Percentiles rank a stretch among this genome's conserved stretches.
phyloP scores from a whole-genome alignment of 2,329 filamentous ascomycete genomes.

The Graphiopsis chlorocephala region DNA sequence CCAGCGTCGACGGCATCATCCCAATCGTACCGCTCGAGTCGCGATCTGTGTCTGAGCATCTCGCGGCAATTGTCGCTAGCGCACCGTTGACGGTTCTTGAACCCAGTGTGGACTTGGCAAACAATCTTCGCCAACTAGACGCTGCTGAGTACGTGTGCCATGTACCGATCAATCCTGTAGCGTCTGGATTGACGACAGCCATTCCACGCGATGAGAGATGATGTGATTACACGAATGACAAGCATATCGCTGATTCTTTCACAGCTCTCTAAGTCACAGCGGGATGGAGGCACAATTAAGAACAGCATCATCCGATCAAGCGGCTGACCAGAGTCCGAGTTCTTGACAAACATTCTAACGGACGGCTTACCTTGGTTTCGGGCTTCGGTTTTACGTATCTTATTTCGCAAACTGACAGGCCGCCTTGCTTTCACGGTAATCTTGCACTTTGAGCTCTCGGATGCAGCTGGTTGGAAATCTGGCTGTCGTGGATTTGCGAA shows the following conservation, averaged over 20 bases:
- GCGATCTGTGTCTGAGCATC: neutral
- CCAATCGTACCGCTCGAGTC: neutral
- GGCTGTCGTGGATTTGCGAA: neutral
- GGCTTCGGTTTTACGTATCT: neutral
- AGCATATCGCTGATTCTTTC: neutral
- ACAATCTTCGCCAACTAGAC: neutral
- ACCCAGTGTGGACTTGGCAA: neutral
- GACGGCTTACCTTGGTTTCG: neutral
- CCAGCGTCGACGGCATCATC: neutral
- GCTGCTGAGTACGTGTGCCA: neutral
- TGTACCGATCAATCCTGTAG: neutral
- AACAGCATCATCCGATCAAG: neutral
- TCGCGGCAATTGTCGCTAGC: neutral
- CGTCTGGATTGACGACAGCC: neutral
- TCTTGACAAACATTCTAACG: neutral
- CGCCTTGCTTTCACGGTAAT: neutral
- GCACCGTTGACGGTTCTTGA: neutral
- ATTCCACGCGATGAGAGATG: neutral
- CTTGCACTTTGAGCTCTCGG: neutral
- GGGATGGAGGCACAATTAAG: neutral
- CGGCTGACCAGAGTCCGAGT: neutral
- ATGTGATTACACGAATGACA: neutral
- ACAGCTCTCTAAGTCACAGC: neutral
- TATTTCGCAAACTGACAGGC: neutral
- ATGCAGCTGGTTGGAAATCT: neutral